These are phyloP conservation scores for Zalaria obscura DNA, from an alignment of 2,329 filamentous ascomycete species.

Conservation along the genomic window DNA sequence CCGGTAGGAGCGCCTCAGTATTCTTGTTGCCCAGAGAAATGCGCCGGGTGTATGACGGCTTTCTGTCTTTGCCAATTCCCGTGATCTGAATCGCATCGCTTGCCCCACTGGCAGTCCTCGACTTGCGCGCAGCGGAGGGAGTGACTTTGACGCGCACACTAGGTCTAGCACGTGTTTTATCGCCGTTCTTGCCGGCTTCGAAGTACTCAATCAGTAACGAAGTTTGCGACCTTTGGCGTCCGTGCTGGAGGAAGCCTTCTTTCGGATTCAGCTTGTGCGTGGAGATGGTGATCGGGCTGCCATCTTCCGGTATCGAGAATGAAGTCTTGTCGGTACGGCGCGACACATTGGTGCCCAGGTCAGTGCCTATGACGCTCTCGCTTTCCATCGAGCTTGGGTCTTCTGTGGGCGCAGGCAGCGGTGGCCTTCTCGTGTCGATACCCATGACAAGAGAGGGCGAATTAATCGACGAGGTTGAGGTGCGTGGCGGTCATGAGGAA, in stretches of 20 bases:
- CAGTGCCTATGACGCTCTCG: conserved; percentile 29
- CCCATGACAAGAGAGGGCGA: conserved; percentile 21
- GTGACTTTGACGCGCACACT: conserved; percentile 73
- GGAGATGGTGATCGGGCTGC: conserved; percentile 81
- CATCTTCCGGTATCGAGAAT: conserved; percentile 73
- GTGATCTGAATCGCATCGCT: conserved; percentile 79
- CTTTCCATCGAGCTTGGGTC: conserved; percentile 51
- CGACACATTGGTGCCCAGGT: conserved; percentile 54
- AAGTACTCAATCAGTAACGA: conserved; percentile 92
- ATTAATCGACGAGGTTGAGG: too few relatives aligned
- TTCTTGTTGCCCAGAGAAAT: conserved; percentile 45
- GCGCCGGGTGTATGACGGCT: conserved; percentile 52
- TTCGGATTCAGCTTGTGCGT: conserved; percentile 45
- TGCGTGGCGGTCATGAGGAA: too few relatives aligned
- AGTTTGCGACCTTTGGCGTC: conserved; percentile 58
- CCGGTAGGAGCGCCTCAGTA: conserved; percentile 15
- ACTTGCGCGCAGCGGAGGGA: conserved; percentile 50
- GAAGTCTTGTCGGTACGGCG: conserved; percentile 55
- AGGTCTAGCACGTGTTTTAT: conserved; percentile 52
- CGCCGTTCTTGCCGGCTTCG: conserved; percentile 58
- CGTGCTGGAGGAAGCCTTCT: conserved; percentile 37
- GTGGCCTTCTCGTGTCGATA: conserved; percentile 32
- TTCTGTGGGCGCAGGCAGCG: conserved; percentile 67
- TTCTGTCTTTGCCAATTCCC: conserved; percentile 59
- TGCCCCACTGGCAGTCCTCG: conserved; percentile 22